Conservation (phyloP, 2,329 filamentous ascomycete genomes). For the Ascochyta rabiei region DNA sequence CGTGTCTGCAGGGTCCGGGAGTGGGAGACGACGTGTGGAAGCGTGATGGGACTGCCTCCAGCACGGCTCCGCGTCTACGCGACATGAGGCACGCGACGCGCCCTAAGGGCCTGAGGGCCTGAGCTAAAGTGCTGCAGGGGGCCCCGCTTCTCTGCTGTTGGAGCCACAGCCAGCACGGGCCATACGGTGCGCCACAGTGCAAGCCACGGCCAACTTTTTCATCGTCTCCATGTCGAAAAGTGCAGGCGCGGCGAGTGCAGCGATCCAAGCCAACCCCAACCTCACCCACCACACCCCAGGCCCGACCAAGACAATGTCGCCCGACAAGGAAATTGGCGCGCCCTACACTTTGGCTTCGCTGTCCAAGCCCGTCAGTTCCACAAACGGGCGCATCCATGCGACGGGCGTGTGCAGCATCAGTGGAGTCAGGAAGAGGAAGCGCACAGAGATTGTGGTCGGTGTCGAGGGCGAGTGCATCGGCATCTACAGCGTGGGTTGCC, state of each 20-base stretch:
- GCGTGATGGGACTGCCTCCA: neutral
- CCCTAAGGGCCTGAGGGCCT: no score
- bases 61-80: slow-evolving; percentile 1
- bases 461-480: slow-evolving; percentile 67
- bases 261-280: slow-evolving; percentile 36
- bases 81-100: slow-evolving; percentile 20
- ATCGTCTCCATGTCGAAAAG: slow-evolving; percentile 4
- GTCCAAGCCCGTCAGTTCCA: slow-evolving; percentile 50
- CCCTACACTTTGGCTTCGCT: slow-evolving; percentile 53
- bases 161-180: neutral
- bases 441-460: slow-evolving; percentile 65
- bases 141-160: neutral
- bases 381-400: slow-evolving; percentile 49
- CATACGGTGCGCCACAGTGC: neutral
- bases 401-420: slow-evolving; percentile 60
- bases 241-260: slow-evolving; percentile 22
- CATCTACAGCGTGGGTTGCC: slow-evolving; percentile 63
- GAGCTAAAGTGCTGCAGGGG: slow-evolving; percentile 11
- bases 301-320: slow-evolving; percentile 46
- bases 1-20: neutral
- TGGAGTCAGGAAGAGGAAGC: slow-evolving; percentile 64
- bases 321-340: slow-evolving; percentile 43
- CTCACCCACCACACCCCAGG: slow-evolving; percentile 17
- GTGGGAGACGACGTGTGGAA: neutral
- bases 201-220: slow-evolving; percentile 1